Evolutionary conservation across 441 rosid genomes (phyloP), one percentile per base, ranked within the genome.

Genomic region (Pelargonium myrrhifolium): DNA sequence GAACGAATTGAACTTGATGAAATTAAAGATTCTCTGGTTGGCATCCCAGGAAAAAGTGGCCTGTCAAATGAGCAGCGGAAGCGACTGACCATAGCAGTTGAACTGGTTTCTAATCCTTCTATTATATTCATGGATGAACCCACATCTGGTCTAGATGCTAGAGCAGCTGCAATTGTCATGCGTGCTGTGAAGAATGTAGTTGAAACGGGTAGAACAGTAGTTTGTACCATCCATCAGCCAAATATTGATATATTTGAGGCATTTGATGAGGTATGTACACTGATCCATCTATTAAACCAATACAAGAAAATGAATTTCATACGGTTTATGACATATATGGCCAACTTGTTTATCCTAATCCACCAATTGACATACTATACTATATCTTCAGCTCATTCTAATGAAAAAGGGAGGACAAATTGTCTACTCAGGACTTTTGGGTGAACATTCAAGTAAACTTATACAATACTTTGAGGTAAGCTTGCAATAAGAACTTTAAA

Each of bases 101-200:
- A 87, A 79, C 88, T 87, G 49, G 90, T 87, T 65, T 79, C 93
- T n/a, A 87, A 85, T 69, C 89, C 89, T 59, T 85, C 88, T 24
- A 78, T 87, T 61, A 81, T 87, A 7, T 87, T 88, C 68, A 80
- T 86, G 93, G 93, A 88, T 71, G 93, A 88, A 68, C 93, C 93
- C 3, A 86, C 90, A 6, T 76, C 89, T 10, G 87, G 93, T 26
- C 70, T 87, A 28, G 93, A 87, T 76, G 93, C 90, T 24, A 80
- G 89, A 75, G 84, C 90, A 22, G 90, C 93, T 26, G 90, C 93
- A 28, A 85, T 87, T 75, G 93, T 85, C 22, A 83, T 84, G 85
- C 75, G 93, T 62, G 87, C 86, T 37, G 90, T 82, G 70, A 87
- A 83, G 68, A 87, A 85, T 68, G 75, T 85, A 0, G 90, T 82